phyloP scores from a whole-genome alignment of 1,139 yeast species.

The Saccharomyces hybrid region DNA sequence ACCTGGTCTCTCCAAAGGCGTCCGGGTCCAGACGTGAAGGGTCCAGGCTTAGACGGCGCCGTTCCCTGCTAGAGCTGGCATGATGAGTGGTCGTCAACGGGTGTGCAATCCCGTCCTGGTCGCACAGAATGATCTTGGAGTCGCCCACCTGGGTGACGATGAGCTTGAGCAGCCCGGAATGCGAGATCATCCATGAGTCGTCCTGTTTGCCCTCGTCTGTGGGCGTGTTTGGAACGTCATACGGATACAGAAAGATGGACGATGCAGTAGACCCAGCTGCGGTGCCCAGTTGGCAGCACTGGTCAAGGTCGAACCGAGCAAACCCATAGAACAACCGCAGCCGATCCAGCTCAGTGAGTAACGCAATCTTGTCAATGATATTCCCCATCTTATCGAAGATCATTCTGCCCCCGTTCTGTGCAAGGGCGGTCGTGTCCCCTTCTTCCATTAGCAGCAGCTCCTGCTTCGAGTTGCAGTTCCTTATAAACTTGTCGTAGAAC shows the following conservation, averaged over 20 bases:
- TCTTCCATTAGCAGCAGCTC: slow-evolving; percentile 29
- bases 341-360: slow-evolving; percentile 28
- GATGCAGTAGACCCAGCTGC: slow-evolving; percentile 82
- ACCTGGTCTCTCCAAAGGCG: slow-evolving; percentile 89
- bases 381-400: slow-evolving; percentile 32
- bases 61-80: slow-evolving; percentile 76
- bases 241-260: slow-evolving; percentile 46
- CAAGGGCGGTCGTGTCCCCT: slow-evolving; percentile 16
- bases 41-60: slow-evolving; percentile 49
- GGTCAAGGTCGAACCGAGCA: slow-evolving; percentile 50
- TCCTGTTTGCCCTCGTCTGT: slow-evolving; percentile 35
- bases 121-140: slow-evolving; percentile 78
- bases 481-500: slow-evolving; percentile 38
- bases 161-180: slow-evolving; percentile 56
- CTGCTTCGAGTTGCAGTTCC: slow-evolving; percentile 34
- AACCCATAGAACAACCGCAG: slow-evolving; percentile 56
- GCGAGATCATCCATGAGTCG: slow-evolving; percentile 54
- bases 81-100: slow-evolving; percentile 76
- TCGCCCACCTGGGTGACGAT: slow-evolving; percentile 93
- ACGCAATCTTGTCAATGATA: slow-evolving; percentile 29
- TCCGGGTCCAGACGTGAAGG: slow-evolving; percentile 48
- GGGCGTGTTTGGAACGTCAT: slow-evolving; percentile 12
- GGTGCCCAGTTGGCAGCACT: slow-evolving; percentile 26
- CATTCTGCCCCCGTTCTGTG: slow-evolving; percentile 29
- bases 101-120: slow-evolving; percentile 68